phyloP scores from a whole-genome alignment of 352 stramenopile genomes.

The Phytophthora nicotianae region DNA sequence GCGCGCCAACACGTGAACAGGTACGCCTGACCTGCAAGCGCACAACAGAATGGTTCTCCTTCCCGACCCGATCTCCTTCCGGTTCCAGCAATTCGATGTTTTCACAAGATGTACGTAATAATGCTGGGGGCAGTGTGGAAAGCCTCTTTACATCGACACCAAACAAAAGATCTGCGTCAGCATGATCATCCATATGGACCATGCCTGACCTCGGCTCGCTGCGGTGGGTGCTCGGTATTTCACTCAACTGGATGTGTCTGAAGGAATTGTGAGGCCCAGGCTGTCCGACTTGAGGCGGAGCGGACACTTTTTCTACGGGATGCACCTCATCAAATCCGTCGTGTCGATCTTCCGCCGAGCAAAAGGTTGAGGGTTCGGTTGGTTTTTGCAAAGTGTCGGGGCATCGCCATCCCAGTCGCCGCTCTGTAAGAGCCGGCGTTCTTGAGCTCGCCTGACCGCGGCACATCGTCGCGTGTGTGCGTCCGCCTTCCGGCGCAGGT shows the following conservation, averaged over 20 bases:
- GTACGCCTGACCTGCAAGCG: slow-evolving; percentile 3
- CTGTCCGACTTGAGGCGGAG: slow-evolving; percentile 12
- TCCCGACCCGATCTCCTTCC: slow-evolving; percentile 5
- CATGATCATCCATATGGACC: slow-evolving; percentile 5
- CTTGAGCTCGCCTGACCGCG: slow-evolving; percentile 24
- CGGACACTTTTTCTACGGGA: slow-evolving; percentile 25
- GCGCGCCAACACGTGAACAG: no score
- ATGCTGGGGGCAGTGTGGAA: slow-evolving; percentile 23
- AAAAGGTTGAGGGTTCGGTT: slow-evolving; percentile 27
- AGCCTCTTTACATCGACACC: slow-evolving; percentile 13
- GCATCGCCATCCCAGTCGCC: slow-evolving; percentile 11
- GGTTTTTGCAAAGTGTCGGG: slow-evolving; percentile 18
- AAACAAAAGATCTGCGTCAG: slow-evolving; percentile 1
- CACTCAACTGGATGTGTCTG: not conserved
- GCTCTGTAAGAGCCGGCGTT: slow-evolving; percentile 25
- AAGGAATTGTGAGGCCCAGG: slow-evolving; percentile 8
- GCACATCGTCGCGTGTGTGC: slow-evolving; percentile 26
- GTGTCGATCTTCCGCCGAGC: slow-evolving; percentile 11
- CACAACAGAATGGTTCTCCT: slow-evolving; percentile 2
- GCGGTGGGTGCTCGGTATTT: not conserved
- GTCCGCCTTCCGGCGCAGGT: slow-evolving; percentile 12
- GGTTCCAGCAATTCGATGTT: slow-evolving; percentile 3
- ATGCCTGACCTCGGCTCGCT: slow-evolving; percentile 10
- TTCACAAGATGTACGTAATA: not conserved
- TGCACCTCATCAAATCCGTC: slow-evolving; percentile 26